phyloP scores from a whole-genome alignment of 495 filamentous ascomycete genomes.

The Neurospora hispaniola region DNA sequence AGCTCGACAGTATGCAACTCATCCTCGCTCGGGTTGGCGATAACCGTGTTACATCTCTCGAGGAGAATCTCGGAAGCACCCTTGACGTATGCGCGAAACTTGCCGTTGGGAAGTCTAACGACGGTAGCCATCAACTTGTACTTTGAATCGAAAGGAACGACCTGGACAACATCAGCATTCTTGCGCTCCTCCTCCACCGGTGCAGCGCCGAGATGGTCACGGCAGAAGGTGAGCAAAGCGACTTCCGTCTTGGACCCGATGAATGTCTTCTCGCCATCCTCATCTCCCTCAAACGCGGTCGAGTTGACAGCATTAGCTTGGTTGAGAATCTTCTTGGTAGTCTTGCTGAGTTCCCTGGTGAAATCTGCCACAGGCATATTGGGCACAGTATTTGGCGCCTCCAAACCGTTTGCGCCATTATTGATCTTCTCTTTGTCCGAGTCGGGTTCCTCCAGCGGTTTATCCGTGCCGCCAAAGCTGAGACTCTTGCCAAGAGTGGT shows the following conservation, averaged over 20 bases:
- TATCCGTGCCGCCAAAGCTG: slow-evolving; percentile 47
- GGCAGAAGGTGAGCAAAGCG: slow-evolving; percentile 62
- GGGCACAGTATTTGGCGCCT: slow-evolving; percentile 18
- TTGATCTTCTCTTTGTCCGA: slow-evolving; percentile 2
- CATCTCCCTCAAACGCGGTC: slow-evolving; percentile 78
- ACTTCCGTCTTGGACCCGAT: slow-evolving; percentile 89
- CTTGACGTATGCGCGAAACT: slow-evolving; percentile 65
- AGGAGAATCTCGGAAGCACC: slow-evolving; percentile 82
- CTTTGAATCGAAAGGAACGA: slow-evolving; percentile 76
- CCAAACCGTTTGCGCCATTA: not conserved
- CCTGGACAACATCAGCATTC: slow-evolving; percentile 59
- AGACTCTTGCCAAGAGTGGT: slow-evolving; percentile 60
- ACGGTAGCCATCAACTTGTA: slow-evolving; percentile 85
- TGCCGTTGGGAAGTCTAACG: slow-evolving; percentile 51
- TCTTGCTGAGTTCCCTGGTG: slow-evolving; percentile 39
- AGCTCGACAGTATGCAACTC: slow-evolving; percentile 45
- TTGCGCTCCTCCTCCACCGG: slow-evolving; percentile 57
- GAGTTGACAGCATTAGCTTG: slow-evolving; percentile 78
- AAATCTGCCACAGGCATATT: slow-evolving; percentile 19
- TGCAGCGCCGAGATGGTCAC: slow-evolving; percentile 62
- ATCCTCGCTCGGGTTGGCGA: slow-evolving; percentile 51
- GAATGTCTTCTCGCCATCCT: slow-evolving; percentile 61
- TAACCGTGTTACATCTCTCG: slow-evolving; percentile 53
- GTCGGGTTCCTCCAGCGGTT: slow-evolving; percentile 13
- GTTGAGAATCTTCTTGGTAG: slow-evolving; percentile 52